These are phyloP conservation scores for Strigomonas galati DNA, from an alignment of 208 protist species.

Conservation along the genomic window DNA sequence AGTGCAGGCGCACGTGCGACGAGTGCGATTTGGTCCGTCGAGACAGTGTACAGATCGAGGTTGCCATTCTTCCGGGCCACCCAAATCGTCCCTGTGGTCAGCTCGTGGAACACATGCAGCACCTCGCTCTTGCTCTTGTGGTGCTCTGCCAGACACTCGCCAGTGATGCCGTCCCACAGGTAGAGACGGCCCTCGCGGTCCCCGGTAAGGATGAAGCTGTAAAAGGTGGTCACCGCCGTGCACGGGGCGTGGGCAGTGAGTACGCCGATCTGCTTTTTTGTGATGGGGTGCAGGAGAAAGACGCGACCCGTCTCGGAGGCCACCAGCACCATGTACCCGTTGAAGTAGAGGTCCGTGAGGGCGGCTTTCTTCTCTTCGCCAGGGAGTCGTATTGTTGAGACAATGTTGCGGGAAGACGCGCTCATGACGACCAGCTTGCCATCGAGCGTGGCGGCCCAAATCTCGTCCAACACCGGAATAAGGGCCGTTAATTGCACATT, in stretches of 20 bases:
- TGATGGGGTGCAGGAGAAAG: slow-evolving; percentile 42
- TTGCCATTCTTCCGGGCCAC: slow-evolving; percentile 51
- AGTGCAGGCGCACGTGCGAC: slow-evolving; percentile 23
- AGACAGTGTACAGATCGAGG: slow-evolving; percentile 55
- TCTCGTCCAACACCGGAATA: slow-evolving; percentile 42
- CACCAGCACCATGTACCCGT: slow-evolving; percentile 43
- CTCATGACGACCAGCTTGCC: slow-evolving; percentile 52
- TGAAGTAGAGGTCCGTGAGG: slow-evolving; percentile 51
- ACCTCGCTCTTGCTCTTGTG: slow-evolving; percentile 37
- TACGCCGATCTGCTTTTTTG: slow-evolving; percentile 29
- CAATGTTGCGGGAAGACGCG: slow-evolving; percentile 15
- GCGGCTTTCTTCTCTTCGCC: slow-evolving; percentile 40
- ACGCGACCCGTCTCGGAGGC: slow-evolving; percentile 45
- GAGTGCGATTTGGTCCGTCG: slow-evolving; percentile 14
- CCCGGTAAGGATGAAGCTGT: slow-evolving; percentile 54
- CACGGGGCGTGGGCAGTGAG: slow-evolving; percentile 41
- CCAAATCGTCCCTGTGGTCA: slow-evolving; percentile 57
- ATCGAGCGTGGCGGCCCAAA: slow-evolving; percentile 50
- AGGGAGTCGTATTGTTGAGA: slow-evolving; percentile 19
- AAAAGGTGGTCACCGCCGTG: slow-evolving; percentile 44
- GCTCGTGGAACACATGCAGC: slow-evolving; percentile 48
- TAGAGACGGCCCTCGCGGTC: slow-evolving; percentile 49
- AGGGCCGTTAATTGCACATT: slow-evolving; percentile 33
- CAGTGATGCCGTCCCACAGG: slow-evolving; percentile 44
- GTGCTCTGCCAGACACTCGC: slow-evolving; percentile 32